Conservation (phyloP, 2,329 filamentous ascomycete species). For the Pseudogymnoascus sp. region DNA sequence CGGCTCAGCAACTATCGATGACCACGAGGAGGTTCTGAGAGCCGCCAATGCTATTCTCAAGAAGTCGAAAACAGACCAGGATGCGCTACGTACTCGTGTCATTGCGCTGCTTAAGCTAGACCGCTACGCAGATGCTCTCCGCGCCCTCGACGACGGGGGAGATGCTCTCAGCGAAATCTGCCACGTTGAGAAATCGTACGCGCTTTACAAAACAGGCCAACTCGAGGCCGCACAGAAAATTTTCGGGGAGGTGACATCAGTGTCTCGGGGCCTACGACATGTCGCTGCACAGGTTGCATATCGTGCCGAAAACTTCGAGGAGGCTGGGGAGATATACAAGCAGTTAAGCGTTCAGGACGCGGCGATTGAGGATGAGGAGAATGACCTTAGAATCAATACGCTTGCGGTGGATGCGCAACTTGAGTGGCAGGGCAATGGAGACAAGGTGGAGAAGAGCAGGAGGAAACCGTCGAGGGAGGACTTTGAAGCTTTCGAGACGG, state of each 20-base stretch:
- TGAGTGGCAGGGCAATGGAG: slow-evolving; percentile 50
- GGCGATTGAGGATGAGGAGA: slow-evolving; percentile 51
- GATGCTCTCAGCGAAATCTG: slow-evolving; percentile 52
- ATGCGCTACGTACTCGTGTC: slow-evolving; percentile 60
- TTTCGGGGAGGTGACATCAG: slow-evolving; percentile 20
- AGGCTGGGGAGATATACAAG: slow-evolving; percentile 55
- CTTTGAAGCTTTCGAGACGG: slow-evolving; percentile 68
- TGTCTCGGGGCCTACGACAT: slow-evolving; percentile 33
- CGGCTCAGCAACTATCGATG: slow-evolving; percentile 47
- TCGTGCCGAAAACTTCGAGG: slow-evolving; percentile 62
- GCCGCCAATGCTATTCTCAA: slow-evolving; percentile 53
- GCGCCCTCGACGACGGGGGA: slow-evolving; percentile 55
- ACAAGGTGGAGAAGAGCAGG: slow-evolving; percentile 24
- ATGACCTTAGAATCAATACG: slow-evolving; percentile 69
- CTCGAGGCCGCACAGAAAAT: slow-evolving; percentile 51
- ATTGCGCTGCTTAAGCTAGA: slow-evolving; percentile 75
- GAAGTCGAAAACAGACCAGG: slow-evolving; percentile 45
- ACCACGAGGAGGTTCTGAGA: slow-evolving; percentile 66
- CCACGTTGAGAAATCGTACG: slow-evolving; percentile 65
- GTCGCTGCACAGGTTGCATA: slow-evolving; percentile 62
- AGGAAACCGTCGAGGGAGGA: slow-evolving; percentile 52
- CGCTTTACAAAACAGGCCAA: slow-evolving; percentile 71
- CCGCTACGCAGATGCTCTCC: slow-evolving; percentile 68
- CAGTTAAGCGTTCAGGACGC: slow-evolving; percentile 42
- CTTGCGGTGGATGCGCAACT: slow-evolving; percentile 64